Conservation (phyloP, 1,139 yeast genomes). For the Eremothecium cymbalariae region DNA sequence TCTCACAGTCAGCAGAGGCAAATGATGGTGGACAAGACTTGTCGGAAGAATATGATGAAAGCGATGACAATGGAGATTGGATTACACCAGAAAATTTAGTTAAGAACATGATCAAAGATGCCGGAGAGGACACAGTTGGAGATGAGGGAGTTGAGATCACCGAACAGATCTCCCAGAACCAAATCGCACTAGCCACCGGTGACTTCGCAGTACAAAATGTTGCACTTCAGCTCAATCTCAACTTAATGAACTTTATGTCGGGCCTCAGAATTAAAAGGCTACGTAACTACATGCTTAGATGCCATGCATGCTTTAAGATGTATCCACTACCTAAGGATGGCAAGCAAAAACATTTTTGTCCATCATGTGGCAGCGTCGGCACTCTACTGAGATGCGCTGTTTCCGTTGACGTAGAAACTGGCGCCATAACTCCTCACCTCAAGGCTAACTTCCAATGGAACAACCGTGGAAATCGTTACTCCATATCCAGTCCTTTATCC, state of each 20-base stretch:
- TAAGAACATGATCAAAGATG: constrained; percentile 60
- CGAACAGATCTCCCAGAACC: constrained; percentile 34
- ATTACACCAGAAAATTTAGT: constrained; percentile 80
- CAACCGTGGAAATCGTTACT: constrained; percentile 73
- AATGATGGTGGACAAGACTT: constrained; percentile 32
- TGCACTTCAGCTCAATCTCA: constrained; percentile 80
- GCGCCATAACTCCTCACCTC: constrained; percentile 81
- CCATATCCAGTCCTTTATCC: constrained; percentile 67
- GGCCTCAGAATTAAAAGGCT: constrained; percentile 82
- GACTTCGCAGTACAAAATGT: constrained; percentile 98
- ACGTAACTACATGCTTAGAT: constrained; percentile 87
- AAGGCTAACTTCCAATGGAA: constrained; percentile 93
- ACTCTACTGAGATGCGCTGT: constrained; percentile 88
- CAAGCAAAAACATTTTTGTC: constrained; percentile 78
- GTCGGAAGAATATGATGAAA: constrained; percentile 45
- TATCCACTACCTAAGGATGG: constrained; percentile 73
- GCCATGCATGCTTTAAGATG: constrained; percentile 91
- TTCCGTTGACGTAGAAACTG: constrained; percentile 69
- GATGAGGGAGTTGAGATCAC: constrained; percentile 28
- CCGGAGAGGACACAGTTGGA: constrained; percentile 41
- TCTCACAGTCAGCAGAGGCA: constrained; percentile 20
- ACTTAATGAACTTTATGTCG: constrained; percentile 73
- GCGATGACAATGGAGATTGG: constrained; percentile 88
- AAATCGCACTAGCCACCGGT: constrained; percentile 84
- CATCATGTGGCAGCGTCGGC: constrained; percentile 85